These are phyloP conservation scores for Vigna angularis DNA, from an alignment of 306 rosid species.

Conservation along the genomic window DNA sequence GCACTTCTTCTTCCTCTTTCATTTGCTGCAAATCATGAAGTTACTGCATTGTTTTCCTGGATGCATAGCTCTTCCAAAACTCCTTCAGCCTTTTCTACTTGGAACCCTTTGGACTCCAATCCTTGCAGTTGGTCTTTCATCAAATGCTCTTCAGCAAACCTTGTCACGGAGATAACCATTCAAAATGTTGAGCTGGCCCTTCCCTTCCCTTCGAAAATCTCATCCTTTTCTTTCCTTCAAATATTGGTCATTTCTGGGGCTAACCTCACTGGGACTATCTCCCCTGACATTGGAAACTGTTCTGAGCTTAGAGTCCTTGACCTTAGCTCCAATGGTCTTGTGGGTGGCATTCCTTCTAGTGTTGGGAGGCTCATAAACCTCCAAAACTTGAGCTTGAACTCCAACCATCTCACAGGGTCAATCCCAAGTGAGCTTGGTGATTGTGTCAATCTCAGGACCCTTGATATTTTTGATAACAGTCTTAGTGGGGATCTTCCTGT, in stretches of 20 bases:
- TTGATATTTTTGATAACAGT: constrained; percentile 67
- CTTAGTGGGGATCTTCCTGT: constrained; percentile 65
- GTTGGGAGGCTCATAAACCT: constrained; percentile 72
- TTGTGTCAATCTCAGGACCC: constrained; percentile 64
- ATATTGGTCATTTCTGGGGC: constrained; percentile 68
- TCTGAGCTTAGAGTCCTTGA: constrained; percentile 60
- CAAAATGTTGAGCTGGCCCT: constrained; percentile 62
- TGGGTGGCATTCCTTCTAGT: constrained; percentile 64
- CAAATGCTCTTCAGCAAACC: constrained; percentile 64
- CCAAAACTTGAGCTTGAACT: constrained; percentile 66
- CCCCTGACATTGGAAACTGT: constrained; percentile 65
- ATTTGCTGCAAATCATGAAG: constrained; percentile 57
- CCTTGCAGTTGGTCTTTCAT: constrained; percentile 81
- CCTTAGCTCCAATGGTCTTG: constrained; percentile 73
- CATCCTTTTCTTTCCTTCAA: constrained; percentile 65
- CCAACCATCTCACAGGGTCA: constrained; percentile 77
- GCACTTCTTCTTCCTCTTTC: constrained; percentile 43
- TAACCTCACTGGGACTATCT: constrained; percentile 70
- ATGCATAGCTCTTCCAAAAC: constrained; percentile 49
- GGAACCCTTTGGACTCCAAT: constrained; percentile 64
- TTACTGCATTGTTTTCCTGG: constrained; percentile 67
- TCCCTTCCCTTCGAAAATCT: constrained; percentile 70
- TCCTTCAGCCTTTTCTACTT: constrained; percentile 53
- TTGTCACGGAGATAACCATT: constrained; percentile 69
- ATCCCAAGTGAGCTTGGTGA: constrained; percentile 66